Percentiles rank a stretch among this genome's conserved stretches.
Evolutionary conservation across 805 yeast genomes (phyloP).

Genomic region (Wickerhamomyces canadensis): DNA sequence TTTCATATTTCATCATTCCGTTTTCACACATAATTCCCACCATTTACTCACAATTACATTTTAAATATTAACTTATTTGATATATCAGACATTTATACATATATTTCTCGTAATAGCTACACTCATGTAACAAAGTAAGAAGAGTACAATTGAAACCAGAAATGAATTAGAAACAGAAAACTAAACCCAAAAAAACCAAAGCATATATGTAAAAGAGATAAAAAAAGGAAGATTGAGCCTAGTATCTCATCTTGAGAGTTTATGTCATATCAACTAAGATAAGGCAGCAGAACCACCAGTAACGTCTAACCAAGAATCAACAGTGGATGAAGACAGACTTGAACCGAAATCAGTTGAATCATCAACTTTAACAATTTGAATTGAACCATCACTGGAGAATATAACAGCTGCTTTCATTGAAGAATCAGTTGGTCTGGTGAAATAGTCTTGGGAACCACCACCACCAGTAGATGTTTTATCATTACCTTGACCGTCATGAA

Average conservation of each 20-base stretch:
- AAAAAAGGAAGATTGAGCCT: neutral
- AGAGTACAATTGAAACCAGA: too few relatives aligned
- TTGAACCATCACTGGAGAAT: slow-evolving; percentile 50
- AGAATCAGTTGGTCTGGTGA: slow-evolving; percentile 72
- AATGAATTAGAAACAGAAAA: too few relatives aligned
- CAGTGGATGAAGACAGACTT: slow-evolving; percentile 50
- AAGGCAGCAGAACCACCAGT: slow-evolving; percentile 43
- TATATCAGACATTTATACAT: too few relatives aligned
- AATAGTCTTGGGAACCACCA: slow-evolving; percentile 85
- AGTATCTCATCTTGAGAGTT: too few relatives aligned
- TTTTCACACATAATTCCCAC: too few relatives aligned
- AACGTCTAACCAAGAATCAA: slow-evolving; percentile 49
- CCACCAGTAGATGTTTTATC: slow-evolving; percentile 59
- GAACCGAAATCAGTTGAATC: slow-evolving; percentile 45
- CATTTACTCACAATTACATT: too few relatives aligned
- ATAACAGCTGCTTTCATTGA: slow-evolving; percentile 88
- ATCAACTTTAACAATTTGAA: slow-evolving; percentile 59
- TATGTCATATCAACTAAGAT: slow-evolving; percentile 4
- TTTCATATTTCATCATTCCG: too few relatives aligned
- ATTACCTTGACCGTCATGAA: slow-evolving; percentile 80
- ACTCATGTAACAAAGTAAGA: too few relatives aligned
- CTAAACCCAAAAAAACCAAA: too few relatives aligned
- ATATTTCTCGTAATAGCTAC: too few relatives aligned
- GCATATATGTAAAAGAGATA: neutral
- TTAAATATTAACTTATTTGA: too few relatives aligned